phyloP scores from a whole-genome alignment of 2,329 filamentous ascomycete species.

The Amesomyces nigricolor region DNA sequence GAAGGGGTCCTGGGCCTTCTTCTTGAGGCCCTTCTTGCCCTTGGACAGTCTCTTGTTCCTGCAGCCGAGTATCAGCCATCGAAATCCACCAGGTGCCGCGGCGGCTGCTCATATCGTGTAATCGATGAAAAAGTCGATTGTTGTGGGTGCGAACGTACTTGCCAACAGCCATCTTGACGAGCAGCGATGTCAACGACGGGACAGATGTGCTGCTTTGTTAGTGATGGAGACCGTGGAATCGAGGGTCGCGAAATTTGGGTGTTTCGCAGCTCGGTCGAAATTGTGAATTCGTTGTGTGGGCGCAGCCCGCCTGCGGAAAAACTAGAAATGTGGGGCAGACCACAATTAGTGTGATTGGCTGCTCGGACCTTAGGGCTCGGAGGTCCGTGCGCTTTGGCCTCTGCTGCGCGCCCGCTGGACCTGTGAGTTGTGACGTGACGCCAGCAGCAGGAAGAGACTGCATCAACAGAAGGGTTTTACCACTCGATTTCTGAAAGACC shows the following conservation, averaged over 20 bases:
- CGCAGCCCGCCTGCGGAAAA: conserved; percentile 27
- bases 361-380: conserved; percentile 27
- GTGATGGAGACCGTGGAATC: conserved; percentile 33
- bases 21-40: conserved; percentile 99
- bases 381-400: conserved; percentile 15
- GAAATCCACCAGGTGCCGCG: conserved; percentile 5
- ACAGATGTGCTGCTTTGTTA: conserved; percentile 37
- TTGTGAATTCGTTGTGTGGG: conserved; percentile 30
- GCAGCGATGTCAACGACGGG: conserved; percentile 41
- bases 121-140: conserved; percentile 18
- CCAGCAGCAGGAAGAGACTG: too few species aligned
- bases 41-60: conserved; percentile 99
- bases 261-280: conserved; percentile 28
- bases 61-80: conserved; percentile 25
- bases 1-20: conserved; percentile 97
- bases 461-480: too few species aligned
- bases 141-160: conserved; percentile 41
- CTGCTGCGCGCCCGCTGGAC: too few species aligned
- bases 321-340: conserved; percentile 25
- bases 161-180: conserved; percentile 57
- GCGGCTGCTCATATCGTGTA: conserved; percentile 10
- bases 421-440: too few species aligned
- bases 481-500: too few species aligned
- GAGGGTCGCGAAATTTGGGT: conserved; percentile 30
- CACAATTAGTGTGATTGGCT: conserved; percentile 19